Conservation (phyloP, 2,329 filamentous ascomycete species). For the Colletotrichum australisinense region DNA sequence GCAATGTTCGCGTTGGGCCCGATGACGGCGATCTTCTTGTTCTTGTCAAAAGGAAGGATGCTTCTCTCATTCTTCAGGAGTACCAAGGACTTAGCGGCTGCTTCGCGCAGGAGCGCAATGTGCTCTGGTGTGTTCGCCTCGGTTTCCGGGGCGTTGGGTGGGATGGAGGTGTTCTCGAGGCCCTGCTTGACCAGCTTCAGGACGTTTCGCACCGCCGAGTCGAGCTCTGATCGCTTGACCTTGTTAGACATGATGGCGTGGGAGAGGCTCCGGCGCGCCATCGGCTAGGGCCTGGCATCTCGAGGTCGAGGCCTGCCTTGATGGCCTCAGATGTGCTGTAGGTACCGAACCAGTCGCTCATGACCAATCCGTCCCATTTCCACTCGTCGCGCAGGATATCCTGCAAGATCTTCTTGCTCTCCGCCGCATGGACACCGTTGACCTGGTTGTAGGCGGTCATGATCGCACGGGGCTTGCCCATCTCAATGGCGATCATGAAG, state of each 20-base stretch:
- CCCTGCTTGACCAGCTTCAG: conserved; percentile 56
- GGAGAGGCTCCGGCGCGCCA: conserved; percentile 55
- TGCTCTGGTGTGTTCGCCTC: conserved; percentile 70
- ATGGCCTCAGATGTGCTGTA: conserved; percentile 56
- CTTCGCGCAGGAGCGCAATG: conserved; percentile 55
- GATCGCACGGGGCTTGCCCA: conserved; percentile 61
- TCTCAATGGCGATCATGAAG: conserved; percentile 66
- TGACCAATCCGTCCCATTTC: conserved; percentile 67
- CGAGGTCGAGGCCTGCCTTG: conserved; percentile 47
- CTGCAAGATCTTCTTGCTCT: conserved; percentile 58
- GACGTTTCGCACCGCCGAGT: conserved; percentile 50
- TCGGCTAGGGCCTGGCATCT: conserved; percentile 52
- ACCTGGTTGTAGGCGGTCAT: conserved; percentile 66
- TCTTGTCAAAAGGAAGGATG: conserved; percentile 66
- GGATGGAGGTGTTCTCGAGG: conserved; percentile 48
- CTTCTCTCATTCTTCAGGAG: conserved; percentile 78
- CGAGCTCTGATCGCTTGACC: conserved; percentile 64
- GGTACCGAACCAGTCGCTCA: conserved; percentile 70
- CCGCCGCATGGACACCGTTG: conserved; percentile 44
- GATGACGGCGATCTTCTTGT: conserved; percentile 57
- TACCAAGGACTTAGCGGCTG: conserved; percentile 64
- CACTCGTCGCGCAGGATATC: conserved; percentile 66
- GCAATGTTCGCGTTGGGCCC: conserved; percentile 62
- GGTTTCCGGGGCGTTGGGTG: conserved; percentile 64
- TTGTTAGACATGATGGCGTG: conserved; percentile 67